phyloP scores from a whole-genome alignment of 163 green algal species.

The Scenedesmus sp. region DNA sequence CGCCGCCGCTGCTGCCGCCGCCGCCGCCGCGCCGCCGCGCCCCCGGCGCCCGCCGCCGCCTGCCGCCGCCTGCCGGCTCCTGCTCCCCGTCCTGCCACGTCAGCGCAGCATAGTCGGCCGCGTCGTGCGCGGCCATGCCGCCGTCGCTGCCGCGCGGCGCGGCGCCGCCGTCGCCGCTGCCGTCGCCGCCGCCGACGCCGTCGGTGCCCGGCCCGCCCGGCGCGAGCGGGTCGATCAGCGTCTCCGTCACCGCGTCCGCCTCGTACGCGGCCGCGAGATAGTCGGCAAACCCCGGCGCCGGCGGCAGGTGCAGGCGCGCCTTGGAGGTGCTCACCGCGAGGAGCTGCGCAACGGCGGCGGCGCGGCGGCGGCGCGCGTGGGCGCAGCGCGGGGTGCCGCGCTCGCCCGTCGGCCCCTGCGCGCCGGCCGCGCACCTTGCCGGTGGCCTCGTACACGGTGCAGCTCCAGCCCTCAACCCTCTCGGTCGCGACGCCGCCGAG shows the following conservation, averaged over 20 bases:
- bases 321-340: constrained; percentile 60
- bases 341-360: no score
- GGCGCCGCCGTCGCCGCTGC: neutral
- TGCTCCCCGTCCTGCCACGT: neutral
- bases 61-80: constrained; percentile 1
- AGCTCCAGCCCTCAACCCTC: constrained; percentile 66
- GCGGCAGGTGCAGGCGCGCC: constrained; percentile 51
- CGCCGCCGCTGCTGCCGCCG: constrained; percentile 16
- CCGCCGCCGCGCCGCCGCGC: neutral
- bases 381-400: no score
- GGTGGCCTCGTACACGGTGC: constrained; percentile 62
- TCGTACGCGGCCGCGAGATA: constrained; percentile 64
- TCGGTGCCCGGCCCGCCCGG: neutral
- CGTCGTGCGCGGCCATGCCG: neutral
- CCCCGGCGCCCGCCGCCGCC: neutral
- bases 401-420: no score
- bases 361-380: no score
- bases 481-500: constrained; percentile 54
- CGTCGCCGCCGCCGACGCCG: neutral
- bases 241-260: constrained; percentile 55
- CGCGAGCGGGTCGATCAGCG: constrained; percentile 47
- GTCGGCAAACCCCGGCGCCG: constrained; percentile 58
- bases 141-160: neutral
- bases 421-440: constrained; percentile 43
- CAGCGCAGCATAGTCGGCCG: neutral